phyloP scores from a whole-genome alignment of 495 filamentous ascomycete species.

The Pyrenula aspistea region DNA sequence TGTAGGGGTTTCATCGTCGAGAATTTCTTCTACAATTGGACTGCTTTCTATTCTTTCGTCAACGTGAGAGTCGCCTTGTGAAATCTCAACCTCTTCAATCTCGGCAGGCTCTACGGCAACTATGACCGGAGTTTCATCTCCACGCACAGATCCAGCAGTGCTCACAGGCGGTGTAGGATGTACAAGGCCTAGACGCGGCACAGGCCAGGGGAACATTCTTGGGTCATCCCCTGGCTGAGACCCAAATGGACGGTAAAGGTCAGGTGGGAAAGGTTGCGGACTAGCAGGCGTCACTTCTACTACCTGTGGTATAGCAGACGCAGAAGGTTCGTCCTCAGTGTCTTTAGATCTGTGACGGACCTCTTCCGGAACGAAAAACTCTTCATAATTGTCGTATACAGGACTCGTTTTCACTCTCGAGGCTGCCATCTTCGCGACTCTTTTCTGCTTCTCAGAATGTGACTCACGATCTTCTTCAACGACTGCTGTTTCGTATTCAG shows the following conservation, averaged over 20 bases:
- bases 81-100: constrained; percentile 33
- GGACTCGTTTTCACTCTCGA: constrained; percentile 17
- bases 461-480: constrained; percentile 6
- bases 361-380: constrained; percentile 30
- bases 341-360: constrained; percentile 19
- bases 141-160: constrained; percentile 21
- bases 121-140: constrained; percentile 17
- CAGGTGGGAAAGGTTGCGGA: neutral
- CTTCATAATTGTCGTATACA: constrained; percentile 27
- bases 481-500: neutral
- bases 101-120: constrained; percentile 10
- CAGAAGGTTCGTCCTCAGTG: constrained; percentile 3
- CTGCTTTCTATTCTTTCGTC: neutral
- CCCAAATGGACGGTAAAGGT: neutral
- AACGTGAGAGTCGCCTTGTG: constrained; percentile 44
- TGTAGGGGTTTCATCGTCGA: constrained; percentile 12
- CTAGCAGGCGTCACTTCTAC: constrained; percentile 22
- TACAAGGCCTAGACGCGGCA: constrained; percentile 34
- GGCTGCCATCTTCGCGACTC: constrained; percentile 12
- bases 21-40: neutral
- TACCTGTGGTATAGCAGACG: constrained; percentile 18
- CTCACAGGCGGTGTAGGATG: constrained; percentile 39
- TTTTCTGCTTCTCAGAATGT: constrained; percentile 5
- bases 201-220: constrained; percentile 31
- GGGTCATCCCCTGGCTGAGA: constrained; percentile 8